Conservation (phyloP, 2,329 filamentous ascomycete species). For the Lithohypha guttulata region DNA sequence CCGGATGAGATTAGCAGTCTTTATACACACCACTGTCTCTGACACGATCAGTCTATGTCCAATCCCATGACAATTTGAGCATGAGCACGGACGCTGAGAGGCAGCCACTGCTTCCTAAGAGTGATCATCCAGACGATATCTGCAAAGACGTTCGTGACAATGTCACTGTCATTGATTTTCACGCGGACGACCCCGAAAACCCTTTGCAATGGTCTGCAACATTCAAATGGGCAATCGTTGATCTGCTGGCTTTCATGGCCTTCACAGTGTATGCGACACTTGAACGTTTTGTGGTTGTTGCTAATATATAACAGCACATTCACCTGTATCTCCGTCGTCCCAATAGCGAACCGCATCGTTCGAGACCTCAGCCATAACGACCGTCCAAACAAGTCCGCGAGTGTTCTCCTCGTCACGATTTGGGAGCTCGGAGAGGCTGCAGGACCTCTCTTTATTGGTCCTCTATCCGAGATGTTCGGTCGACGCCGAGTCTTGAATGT, state of each 20-base stretch:
- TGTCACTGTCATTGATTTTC: conserved; percentile 17
- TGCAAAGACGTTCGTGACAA: not conserved
- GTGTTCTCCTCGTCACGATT: conserved; percentile 40
- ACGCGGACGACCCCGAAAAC: conserved; percentile 20
- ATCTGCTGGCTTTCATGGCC: conserved; percentile 18
- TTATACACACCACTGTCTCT: too few relatives aligned
- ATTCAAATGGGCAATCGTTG: conserved; percentile 20
- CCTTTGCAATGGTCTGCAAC: conserved; percentile 19
- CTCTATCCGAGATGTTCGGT: conserved; percentile 36
- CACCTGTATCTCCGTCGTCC: conserved; percentile 47
- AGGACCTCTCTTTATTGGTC: conserved; percentile 36
- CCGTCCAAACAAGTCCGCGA: conserved; percentile 35
- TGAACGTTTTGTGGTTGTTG: not conserved
- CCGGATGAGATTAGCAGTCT: too few relatives aligned
- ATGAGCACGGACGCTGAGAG: too few relatives aligned
- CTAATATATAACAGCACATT: conserved; percentile 38
- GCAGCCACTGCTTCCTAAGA: too few relatives aligned
- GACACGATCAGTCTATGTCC: too few relatives aligned
- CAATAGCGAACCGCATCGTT: conserved; percentile 43
- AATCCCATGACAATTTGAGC: too few relatives aligned
- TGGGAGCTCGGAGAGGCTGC: conserved; percentile 41
- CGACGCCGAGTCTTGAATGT: conserved; percentile 29
- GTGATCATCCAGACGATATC: not conserved
- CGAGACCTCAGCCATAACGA: conserved; percentile 32
- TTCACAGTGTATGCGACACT: conserved; percentile 16